A percentile compares a stretch with the other conserved stretches of the same genome.
phyloP scores from a whole-genome alignment of 805 yeast genomes.

The Ogataea corticis region DNA sequence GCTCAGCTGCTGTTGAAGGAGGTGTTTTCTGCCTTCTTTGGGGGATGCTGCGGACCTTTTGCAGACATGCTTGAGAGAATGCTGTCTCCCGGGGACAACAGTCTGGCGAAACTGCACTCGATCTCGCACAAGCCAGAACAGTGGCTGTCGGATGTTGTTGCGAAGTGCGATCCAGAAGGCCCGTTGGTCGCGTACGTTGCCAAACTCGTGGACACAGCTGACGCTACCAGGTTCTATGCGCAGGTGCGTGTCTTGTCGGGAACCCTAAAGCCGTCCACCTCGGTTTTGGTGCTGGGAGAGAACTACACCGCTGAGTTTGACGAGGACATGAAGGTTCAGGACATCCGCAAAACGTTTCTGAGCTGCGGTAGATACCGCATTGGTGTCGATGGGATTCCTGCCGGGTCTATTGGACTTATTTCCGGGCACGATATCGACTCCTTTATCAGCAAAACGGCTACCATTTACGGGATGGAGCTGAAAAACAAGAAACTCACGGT shows the following conservation, averaged over 20 bases:
- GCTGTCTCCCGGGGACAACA: slow-evolving; percentile 41
- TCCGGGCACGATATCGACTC: slow-evolving; percentile 57
- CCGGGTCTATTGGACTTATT: slow-evolving; percentile 70
- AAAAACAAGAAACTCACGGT: slow-evolving; percentile 27
- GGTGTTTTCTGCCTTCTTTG: slow-evolving; percentile 57
- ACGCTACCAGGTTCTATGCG: slow-evolving; percentile 53
- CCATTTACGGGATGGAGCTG: slow-evolving; percentile 42
- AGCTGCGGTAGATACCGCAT: slow-evolving; percentile 73
- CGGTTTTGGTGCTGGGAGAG: slow-evolving; percentile 59
- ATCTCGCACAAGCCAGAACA: slow-evolving; percentile 26
- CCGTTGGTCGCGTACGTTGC: slow-evolving; percentile 54
- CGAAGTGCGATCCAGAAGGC: slow-evolving; percentile 38
- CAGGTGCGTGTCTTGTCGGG: slow-evolving; percentile 68
- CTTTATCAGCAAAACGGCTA: slow-evolving; percentile 59
- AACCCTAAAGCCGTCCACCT: slow-evolving; percentile 45
- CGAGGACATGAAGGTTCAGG: slow-evolving; percentile 50
- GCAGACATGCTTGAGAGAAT: slow-evolving; percentile 45
- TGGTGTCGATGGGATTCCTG: slow-evolving; percentile 50
- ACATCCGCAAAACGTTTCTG: slow-evolving; percentile 46
- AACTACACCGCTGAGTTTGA: slow-evolving; percentile 46
- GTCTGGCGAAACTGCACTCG: slow-evolving; percentile 26
- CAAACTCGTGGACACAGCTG: slow-evolving; percentile 57
- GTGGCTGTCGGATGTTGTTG: slow-evolving; percentile 23
- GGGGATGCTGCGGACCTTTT: slow-evolving; percentile 47
- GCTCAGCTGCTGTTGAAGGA: slow-evolving; percentile 57